Evolutionary conservation across 306 rosid genomes (phyloP).

Genomic region (Quercus mongolica): DNA sequence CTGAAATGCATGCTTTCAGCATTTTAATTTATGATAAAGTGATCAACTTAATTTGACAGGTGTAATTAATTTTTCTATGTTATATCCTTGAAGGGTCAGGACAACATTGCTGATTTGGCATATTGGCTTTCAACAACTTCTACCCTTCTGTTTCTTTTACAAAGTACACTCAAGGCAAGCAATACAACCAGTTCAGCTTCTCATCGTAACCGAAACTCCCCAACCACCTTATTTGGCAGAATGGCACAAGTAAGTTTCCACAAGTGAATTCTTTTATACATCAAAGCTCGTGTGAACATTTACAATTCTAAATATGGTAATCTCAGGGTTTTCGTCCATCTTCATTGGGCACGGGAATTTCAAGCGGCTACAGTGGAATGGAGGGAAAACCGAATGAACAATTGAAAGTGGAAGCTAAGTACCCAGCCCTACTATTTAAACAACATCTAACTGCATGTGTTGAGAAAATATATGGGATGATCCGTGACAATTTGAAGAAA

Average conservation of each 20-base stretch:
- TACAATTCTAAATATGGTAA: constrained; percentile 10
- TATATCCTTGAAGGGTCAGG: constrained; percentile 48
- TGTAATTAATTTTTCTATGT: constrained; percentile 10
- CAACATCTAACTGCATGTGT: constrained; percentile 78
- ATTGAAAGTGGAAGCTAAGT: constrained; percentile 84
- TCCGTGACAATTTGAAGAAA: constrained; percentile 76
- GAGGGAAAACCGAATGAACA: constrained; percentile 61
- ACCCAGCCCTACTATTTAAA: constrained; percentile 78
- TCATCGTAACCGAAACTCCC: constrained; percentile 62
- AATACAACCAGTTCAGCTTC: constrained; percentile 49
- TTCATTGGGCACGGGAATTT: constrained; percentile 67
- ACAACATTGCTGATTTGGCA: constrained; percentile 62
- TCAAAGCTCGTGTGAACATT: background rate
- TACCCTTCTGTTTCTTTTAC: constrained; percentile 74
- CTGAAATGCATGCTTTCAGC: constrained; percentile 1
- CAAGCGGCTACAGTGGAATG: constrained; percentile 88
- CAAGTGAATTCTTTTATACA: constrained; percentile 4
- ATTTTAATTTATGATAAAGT: background rate
- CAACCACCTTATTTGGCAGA: constrained; percentile 72
- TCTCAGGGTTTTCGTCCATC: constrained; percentile 75
- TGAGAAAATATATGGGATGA: constrained; percentile 80
- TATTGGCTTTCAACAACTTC: constrained; percentile 90
- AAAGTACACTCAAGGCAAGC: constrained; percentile 80
- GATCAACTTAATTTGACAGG: background rate
- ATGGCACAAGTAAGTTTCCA: constrained; percentile 74